A percentile compares a stretch with the other conserved stretches of the same genome.
phyloP scores from a whole-genome alignment of 2,329 filamentous ascomycete species.

The Allantophomopsis lycopodina region DNA sequence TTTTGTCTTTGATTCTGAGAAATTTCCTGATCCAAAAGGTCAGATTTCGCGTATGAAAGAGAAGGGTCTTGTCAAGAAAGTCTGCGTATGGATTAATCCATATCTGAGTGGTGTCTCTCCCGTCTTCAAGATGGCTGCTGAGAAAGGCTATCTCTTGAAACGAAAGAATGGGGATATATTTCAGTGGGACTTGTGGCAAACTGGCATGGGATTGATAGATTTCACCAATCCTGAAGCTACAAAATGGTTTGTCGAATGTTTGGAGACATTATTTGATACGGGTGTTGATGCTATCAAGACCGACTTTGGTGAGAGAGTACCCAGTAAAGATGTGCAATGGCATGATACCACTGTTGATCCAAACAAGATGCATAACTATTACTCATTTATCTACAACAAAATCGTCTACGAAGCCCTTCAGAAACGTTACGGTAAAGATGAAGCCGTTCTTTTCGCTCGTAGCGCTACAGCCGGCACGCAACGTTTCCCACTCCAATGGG shows the following conservation, averaged over 20 bases:
- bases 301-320: conserved; percentile 49
- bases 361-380: conserved; percentile 49
- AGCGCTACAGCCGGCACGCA: conserved; percentile 44
- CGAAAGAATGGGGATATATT: conserved; percentile 43
- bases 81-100: conserved; percentile 50
- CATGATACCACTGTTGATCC: conserved; percentile 34
- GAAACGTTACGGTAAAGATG: conserved; percentile 28
- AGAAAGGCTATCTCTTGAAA: conserved; percentile 44
- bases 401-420: conserved; percentile 40
- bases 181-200: conserved; percentile 53
- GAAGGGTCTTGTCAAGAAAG: conserved; percentile 24
- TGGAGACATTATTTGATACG: conserved; percentile 39
- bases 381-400: conserved; percentile 47
- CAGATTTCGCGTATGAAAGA: conserved; percentile 39
- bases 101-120: conserved; percentile 47
- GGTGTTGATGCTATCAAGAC: conserved; percentile 50
- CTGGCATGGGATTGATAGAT: conserved; percentile 48
- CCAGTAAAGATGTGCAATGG: conserved; percentile 38
- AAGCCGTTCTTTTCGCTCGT: conserved; percentile 43
- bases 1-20: conserved; percentile 41
- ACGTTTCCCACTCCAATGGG: conserved; percentile 45
- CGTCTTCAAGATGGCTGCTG: conserved; percentile 38
- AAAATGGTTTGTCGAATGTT: conserved; percentile 36
- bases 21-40: conserved; percentile 42
- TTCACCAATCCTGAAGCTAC: conserved; percentile 47